phyloP scores from a whole-genome alignment of 2,329 filamentous ascomycete species.

The Xylariales sp. region DNA sequence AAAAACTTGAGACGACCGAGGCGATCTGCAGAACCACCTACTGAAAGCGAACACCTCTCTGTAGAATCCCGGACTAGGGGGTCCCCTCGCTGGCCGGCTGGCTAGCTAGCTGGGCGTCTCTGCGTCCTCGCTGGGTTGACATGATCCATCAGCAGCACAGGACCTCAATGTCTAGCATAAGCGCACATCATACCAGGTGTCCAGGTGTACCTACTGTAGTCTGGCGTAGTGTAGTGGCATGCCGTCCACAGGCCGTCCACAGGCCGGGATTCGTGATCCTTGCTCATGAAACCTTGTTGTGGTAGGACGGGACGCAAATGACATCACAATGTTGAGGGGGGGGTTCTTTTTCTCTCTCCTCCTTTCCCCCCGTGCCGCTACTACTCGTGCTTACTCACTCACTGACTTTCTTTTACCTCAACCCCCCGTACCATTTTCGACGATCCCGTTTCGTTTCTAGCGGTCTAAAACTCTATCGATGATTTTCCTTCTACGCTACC shows the following conservation, averaged over 20 bases:
- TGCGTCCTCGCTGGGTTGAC: background rate
- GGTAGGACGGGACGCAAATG: conserved; percentile 20
- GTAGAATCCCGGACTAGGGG: conserved; percentile 1
- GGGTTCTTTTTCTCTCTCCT: background rate
- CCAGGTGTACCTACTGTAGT: too few relatives aligned
- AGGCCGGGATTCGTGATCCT: conserved; percentile 11
- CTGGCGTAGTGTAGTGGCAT: too few relatives aligned
- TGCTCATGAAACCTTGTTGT: conserved; percentile 28
- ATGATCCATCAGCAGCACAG: background rate
- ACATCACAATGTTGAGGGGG: conserved; percentile 27
- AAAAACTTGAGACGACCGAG: conserved; percentile 1
- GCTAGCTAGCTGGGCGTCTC: background rate
- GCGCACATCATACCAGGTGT: conserved; percentile 7
- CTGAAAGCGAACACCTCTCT: background rate
- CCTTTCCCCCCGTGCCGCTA: background rate
- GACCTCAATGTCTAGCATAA: conserved; percentile 6
- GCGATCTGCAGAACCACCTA: conserved; percentile 20
- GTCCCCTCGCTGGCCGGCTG: background rate
- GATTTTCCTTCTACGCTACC: background rate
- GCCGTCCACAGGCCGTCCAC: too few relatives aligned
- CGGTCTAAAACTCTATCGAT: background rate
- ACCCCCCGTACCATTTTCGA: background rate
- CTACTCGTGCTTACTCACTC: too few relatives aligned
- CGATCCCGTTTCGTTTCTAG: background rate
- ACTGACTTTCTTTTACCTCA: too few relatives aligned